A percentile compares a stretch with the other conserved stretches of the same genome.
Evolutionary conservation across 2,329 filamentous ascomycete genomes (phyloP).

Genomic region (Claviceps purpurea): DNA sequence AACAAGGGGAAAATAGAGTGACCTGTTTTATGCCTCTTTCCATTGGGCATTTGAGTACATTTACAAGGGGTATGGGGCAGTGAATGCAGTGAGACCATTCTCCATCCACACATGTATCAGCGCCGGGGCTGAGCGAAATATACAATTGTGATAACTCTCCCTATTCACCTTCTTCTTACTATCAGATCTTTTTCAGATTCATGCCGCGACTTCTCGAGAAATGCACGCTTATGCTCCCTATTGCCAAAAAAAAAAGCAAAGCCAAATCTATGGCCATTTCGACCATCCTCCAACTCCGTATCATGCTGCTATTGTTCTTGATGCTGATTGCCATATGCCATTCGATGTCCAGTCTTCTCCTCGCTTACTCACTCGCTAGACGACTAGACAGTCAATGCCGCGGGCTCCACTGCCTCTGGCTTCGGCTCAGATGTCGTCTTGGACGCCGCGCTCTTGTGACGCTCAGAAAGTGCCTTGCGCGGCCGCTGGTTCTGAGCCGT

Average conservation of each 20-base stretch:
- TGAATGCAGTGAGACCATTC: no score
- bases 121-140: no score
- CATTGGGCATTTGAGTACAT: not conserved
- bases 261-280: no score
- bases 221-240: not conserved
- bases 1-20: not conserved
- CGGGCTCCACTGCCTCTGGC: slow-evolving; percentile 11
- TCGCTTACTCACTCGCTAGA: not conserved
- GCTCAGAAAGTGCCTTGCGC: slow-evolving; percentile 23
- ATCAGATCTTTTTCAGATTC: no score
- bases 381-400: slow-evolving; percentile 10
- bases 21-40: not conserved
- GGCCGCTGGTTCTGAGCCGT: slow-evolving; percentile 22
- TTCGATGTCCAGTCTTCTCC: not conserved
- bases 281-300: not conserved
- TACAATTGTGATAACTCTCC: no score
- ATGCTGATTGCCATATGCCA: no score
- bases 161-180: no score
- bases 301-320: not conserved
- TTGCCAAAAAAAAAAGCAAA: no score
- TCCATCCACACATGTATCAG: no score
- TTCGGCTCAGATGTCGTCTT: slow-evolving; percentile 8
- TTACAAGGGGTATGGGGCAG: not conserved
- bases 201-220: not conserved
- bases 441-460: slow-evolving; percentile 10